phyloP scores from a whole-genome alignment of 2,329 filamentous ascomycete genomes.

The Colletotrichum liriopes region DNA sequence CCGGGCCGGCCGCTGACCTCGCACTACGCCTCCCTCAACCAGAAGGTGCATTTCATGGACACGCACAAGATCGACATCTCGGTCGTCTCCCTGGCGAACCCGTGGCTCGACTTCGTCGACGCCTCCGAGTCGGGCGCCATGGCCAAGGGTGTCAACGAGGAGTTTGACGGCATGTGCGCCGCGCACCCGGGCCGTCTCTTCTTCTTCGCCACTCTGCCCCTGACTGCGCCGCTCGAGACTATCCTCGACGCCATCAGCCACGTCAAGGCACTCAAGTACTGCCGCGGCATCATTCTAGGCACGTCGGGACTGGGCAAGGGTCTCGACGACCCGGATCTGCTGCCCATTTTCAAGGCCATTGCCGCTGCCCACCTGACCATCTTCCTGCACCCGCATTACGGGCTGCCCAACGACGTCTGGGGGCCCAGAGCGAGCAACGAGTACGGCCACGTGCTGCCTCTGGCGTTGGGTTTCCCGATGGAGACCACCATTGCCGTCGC shows the following conservation, averaged over 20 bases:
- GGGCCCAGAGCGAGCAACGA: slow-evolving; percentile 77
- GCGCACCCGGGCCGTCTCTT: slow-evolving; percentile 78
- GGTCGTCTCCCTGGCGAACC: slow-evolving; percentile 91
- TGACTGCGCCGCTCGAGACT: slow-evolving; percentile 76
- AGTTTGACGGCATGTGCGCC: slow-evolving; percentile 81
- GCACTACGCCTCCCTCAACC: slow-evolving; percentile 84
- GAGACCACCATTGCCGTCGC: slow-evolving; percentile 94
- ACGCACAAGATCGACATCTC: slow-evolving; percentile 85
- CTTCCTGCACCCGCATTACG: slow-evolving; percentile 95
- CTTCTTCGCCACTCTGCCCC: slow-evolving; percentile 86
- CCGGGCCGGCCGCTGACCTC: slow-evolving; percentile 87
- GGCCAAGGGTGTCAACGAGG: slow-evolving; percentile 81
- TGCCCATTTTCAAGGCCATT: slow-evolving; percentile 81
- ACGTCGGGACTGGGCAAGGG: slow-evolving; percentile 86
- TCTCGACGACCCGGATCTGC: slow-evolving; percentile 82
- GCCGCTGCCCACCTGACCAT: slow-evolving; percentile 76
- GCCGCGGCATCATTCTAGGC: slow-evolving; percentile 90
- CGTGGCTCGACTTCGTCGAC: slow-evolving; percentile 90
- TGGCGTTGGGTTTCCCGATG: slow-evolving; percentile 90
- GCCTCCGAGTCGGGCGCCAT: slow-evolving; percentile 73
- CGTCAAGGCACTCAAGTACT: slow-evolving; percentile 74
- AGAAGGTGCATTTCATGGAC: slow-evolving; percentile 92
- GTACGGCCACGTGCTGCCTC: slow-evolving; percentile 89
- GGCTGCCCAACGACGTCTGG: slow-evolving; percentile 85
- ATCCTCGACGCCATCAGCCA: slow-evolving; percentile 78